phyloP scores from a whole-genome alignment of 768 basidiomycete genomes.

The Rhodosporidiobolus sp. region DNA sequence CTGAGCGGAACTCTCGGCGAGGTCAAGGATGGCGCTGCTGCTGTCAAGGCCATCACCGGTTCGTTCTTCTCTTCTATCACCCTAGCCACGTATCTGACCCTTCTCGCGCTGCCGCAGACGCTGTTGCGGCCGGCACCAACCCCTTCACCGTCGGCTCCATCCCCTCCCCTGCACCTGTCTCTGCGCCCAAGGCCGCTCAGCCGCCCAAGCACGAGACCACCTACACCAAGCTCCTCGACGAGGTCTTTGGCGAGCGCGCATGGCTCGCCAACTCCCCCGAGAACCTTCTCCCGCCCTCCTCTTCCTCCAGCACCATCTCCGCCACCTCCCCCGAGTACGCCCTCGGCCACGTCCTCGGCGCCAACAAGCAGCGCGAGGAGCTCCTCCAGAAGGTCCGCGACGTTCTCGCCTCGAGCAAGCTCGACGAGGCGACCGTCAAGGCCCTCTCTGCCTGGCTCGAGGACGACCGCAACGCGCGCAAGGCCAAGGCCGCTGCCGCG shows the following conservation, averaged over 20 bases:
- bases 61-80: slow-evolving; percentile 46
- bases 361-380: slow-evolving; percentile 69
- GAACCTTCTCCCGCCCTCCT: slow-evolving; percentile 56
- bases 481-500: slow-evolving; percentile 28
- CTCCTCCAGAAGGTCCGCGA: slow-evolving; percentile 65
- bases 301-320: slow-evolving; percentile 36
- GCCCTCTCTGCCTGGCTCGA: slow-evolving; percentile 73
- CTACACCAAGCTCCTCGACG: slow-evolving; percentile 81
- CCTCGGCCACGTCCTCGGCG: slow-evolving; percentile 80
- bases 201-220: slow-evolving; percentile 87
- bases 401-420: slow-evolving; percentile 57
- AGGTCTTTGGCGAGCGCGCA: slow-evolving; percentile 73
- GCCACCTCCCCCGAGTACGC: slow-evolving; percentile 95
- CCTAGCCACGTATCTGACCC: slow-evolving; percentile 30
- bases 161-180: slow-evolving; percentile 54
- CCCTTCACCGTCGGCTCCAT: slow-evolving; percentile 52
- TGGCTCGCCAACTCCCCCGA: slow-evolving; percentile 79
- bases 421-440: slow-evolving; percentile 41
- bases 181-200: slow-evolving; percentile 49
- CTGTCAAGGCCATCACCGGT: slow-evolving; percentile 52
- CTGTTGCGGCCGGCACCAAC: slow-evolving; percentile 44
- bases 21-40: slow-evolving; percentile 45
- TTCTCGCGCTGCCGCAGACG: not conserved
- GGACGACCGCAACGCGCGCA: slow-evolving; percentile 49
- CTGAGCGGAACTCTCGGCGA: slow-evolving; percentile 65